Conservation (phyloP, 441 rosid species). For the Viola pubescens region DNA sequence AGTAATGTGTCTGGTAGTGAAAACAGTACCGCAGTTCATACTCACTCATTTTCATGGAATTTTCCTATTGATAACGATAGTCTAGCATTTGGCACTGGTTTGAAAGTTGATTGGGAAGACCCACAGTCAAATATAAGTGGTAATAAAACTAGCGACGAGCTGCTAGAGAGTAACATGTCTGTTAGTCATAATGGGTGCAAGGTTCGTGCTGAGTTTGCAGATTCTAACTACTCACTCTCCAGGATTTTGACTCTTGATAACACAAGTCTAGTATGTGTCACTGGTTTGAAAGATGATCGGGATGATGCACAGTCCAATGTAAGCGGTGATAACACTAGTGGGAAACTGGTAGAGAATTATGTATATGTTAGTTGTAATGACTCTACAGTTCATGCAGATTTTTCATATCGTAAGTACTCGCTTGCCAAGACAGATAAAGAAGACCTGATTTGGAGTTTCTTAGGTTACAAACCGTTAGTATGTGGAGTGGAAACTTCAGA, state of each 20-base stretch:
- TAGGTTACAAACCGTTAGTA: conserved; percentile 39
- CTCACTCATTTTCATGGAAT: too few relatives aligned
- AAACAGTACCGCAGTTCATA: too few relatives aligned
- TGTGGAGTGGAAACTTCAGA: conserved; percentile 33
- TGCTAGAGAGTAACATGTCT: too few relatives aligned
- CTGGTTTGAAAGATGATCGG: conserved; percentile 16
- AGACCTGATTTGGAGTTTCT: conserved; percentile 39
- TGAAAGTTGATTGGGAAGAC: too few relatives aligned
- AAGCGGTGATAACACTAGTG: conserved; percentile 21
- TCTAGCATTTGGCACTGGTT: too few relatives aligned
- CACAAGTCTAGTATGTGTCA: conserved; percentile 13
- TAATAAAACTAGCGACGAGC: too few relatives aligned
- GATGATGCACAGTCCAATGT: conserved; percentile 13
- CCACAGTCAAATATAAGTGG: too few relatives aligned
- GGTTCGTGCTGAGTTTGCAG: too few relatives aligned
- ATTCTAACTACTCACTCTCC: conserved; percentile 9
- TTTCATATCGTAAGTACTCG: conserved; percentile 30
- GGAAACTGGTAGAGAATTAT: conserved; percentile 31
- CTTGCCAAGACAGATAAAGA: conserved; percentile 31
- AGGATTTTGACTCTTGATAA: conserved; percentile 21
- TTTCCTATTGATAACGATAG: too few relatives aligned
- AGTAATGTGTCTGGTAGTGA: too few relatives aligned
- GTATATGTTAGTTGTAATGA: conserved; percentile 24
- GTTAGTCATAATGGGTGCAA: too few relatives aligned
- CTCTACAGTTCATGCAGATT: conserved; percentile 28